These are phyloP conservation scores for baker's yeast (Saccharomyces cerevisiae) DNA, from an alignment of 805 yeast genomes.

Conservation along the genomic window DNA sequence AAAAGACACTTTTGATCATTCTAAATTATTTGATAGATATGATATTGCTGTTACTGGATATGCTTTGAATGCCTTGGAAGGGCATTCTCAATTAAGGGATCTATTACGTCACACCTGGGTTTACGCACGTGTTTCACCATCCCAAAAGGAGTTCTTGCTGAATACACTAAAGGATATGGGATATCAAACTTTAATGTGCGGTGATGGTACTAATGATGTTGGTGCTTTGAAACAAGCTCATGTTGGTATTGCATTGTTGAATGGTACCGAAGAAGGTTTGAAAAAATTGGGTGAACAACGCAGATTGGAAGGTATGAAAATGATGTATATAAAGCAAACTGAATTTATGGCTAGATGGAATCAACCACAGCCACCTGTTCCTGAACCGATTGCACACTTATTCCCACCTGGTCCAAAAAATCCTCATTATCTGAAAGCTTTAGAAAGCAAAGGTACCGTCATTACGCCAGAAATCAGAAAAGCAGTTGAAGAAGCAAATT, in stretches of 20 bases:
- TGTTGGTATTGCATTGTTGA: constrained; percentile 93
- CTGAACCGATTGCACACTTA: constrained; percentile 80
- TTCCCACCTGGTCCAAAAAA: constrained; percentile 93
- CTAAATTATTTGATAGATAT: constrained; percentile 51
- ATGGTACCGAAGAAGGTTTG: constrained; percentile 93
- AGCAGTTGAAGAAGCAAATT: constrained; percentile 46
- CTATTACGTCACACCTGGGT: constrained; percentile 90
- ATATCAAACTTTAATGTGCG: constrained; percentile 94
- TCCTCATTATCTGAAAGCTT: constrained; percentile 78
- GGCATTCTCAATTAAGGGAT: constrained; percentile 60
- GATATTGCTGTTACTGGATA: constrained; percentile 92
- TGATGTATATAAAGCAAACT: constrained; percentile 77
- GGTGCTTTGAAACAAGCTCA: constrained; percentile 99
- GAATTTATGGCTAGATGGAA: constrained; percentile 74
- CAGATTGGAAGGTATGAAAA: constrained; percentile 52
- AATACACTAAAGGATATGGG: constrained; percentile 79
- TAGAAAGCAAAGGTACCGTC: constrained; percentile 75
- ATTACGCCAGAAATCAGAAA: constrained; percentile 66
- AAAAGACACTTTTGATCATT: constrained; percentile 30
- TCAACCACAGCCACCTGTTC: constrained; percentile 76
- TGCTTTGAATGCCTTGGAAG: constrained; percentile 61
- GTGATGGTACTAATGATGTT: constrained; percentile 99
- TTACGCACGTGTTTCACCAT: constrained; percentile 93
- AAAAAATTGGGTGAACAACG: constrained; percentile 79
- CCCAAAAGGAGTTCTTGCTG: constrained; percentile 87